Evolutionary conservation across 2,329 filamentous ascomycete species (phyloP), one percentile per base, ranked within the genome.

Genomic region (Trematosphaeria pertusa): DNA sequence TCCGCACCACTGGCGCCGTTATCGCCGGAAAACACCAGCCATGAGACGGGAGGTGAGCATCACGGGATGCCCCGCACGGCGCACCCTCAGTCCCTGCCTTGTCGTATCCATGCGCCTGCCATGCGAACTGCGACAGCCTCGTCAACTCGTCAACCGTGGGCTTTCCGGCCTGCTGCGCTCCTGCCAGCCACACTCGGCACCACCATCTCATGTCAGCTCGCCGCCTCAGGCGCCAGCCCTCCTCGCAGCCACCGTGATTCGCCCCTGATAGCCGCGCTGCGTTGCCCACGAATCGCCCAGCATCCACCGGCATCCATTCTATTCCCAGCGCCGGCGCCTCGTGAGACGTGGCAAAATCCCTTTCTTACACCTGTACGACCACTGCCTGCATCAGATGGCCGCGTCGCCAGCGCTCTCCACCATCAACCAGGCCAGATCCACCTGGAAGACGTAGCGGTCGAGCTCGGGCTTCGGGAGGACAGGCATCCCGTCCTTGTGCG

Each of bases 61-160:
- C n/a, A n/a, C n/a, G n/a, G n/a, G n/a, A n/a, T n/a, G n/a, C n/a
- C n/a, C n/a, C n/a, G n/a, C n/a, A n/a, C n/a, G n/a, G n/a, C n/a
- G n/a, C n/a, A n/a, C n/a, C n/a, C n/a, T n/a, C n/a, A n/a, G n/a
- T n/a, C n/a, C n/a, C n/a, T n/a, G n/a, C n/a, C n/a, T n/a, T n/a
- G n/a, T n/a, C n/a, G n/a, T n/a, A n/a, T n/a, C n/a, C n/a, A n/a
- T 61, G 58, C 52, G 46, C 46, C 54, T 50, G 45, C 58, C 61
- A 68, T 70, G 65, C 68, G 66, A 69, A 69, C 67, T 47, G 52
- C 62, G 58, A 52, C 54, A 61, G 61, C 62, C 61, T 64, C 62
- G 55, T 22, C 9, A 4, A 56, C 37, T 49, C 44, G 44, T 37
- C 43, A 37, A 50, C 28, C 8, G 24, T 12, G 24, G 8, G 7